phyloP scores from a whole-genome alignment of 768 basidiomycete species.

The Porphyrellus cyaneotinctus region DNA sequence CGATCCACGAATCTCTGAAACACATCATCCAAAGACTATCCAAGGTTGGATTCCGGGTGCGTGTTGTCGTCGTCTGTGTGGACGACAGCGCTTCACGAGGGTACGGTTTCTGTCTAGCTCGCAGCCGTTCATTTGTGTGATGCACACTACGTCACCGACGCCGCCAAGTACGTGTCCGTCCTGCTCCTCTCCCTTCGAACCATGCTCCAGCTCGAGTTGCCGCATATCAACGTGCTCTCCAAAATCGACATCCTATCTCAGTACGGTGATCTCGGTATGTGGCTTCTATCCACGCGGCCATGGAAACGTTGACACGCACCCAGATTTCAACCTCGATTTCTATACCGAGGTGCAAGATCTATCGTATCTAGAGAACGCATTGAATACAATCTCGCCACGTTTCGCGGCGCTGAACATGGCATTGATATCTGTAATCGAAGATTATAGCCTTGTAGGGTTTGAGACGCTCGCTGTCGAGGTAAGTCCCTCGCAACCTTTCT shows the following conservation, averaged over 20 bases:
- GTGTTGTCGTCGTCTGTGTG: conserved; percentile 33
- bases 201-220: conserved; percentile 98
- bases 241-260: conserved; percentile 89
- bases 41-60: conserved; percentile 81
- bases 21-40: conserved; percentile 64
- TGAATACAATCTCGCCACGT: conserved; percentile 61
- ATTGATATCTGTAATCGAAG: conserved; percentile 90
- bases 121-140: conserved; percentile 95
- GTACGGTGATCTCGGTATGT: conserved; percentile 87
- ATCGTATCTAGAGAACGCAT: conserved; percentile 74
- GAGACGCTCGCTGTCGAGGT: conserved; percentile 97
- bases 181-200: conserved; percentile 88
- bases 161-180: conserved; percentile 91
- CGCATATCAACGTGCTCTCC: conserved; percentile 94
- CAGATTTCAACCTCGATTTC: conserved; percentile 96
- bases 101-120: conserved; percentile 46
- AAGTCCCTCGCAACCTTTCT: conserved; percentile 11
- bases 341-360: conserved; percentile 98
- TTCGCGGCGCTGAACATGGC: conserved; percentile 82
- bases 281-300: not conserved
- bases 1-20: conserved; percentile 90
- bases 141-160: conserved; percentile 95
- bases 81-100: not conserved
- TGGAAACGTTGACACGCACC: not conserved
- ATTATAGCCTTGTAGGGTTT: conserved; percentile 89